Conservation (phyloP, 163 green algal species). For the Chlamydomonas reinhardtii region DNA sequence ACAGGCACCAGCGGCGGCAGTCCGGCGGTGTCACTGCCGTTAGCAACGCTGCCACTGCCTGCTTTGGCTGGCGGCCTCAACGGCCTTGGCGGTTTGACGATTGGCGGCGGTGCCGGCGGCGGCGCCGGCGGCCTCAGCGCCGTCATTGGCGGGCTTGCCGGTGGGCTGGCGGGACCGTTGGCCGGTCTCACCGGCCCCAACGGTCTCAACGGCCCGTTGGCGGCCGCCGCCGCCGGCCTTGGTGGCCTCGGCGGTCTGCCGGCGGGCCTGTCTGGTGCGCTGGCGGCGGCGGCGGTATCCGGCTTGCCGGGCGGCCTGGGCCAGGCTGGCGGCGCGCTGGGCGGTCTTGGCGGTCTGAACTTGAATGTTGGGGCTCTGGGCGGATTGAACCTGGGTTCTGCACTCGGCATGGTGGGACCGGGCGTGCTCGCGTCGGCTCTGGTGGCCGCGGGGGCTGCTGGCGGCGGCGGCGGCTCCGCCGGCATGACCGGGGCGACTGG, state of each 20-base stretch:
- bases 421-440: not conserved
- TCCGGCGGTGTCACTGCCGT: not conserved
- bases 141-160: slow-evolving; percentile 8
- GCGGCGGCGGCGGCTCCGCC: too few species aligned
- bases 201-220: slow-evolving; percentile 18
- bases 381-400: not conserved
- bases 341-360: not conserved
- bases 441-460: too few species aligned
- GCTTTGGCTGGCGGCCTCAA: slow-evolving; percentile 4
- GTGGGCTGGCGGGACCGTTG: not conserved
- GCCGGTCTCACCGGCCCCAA: not conserved
- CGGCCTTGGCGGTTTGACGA: not conserved
- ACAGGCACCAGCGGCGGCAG: not conserved
- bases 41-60: not conserved
- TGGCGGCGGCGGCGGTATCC: not conserved
- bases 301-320: not conserved
- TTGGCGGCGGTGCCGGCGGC: too few species aligned
- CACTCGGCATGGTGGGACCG: not conserved
- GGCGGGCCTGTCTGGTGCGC: not conserved
- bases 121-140: not conserved
- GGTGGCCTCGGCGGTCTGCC: slow-evolving; percentile 5
- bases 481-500: too few species aligned
- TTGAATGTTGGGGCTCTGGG: not conserved
- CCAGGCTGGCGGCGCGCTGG: too few species aligned
- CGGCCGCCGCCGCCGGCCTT: not conserved